Conservation (phyloP, 352 stramenopile genomes). For the Globisporangium nodosum region DNA sequence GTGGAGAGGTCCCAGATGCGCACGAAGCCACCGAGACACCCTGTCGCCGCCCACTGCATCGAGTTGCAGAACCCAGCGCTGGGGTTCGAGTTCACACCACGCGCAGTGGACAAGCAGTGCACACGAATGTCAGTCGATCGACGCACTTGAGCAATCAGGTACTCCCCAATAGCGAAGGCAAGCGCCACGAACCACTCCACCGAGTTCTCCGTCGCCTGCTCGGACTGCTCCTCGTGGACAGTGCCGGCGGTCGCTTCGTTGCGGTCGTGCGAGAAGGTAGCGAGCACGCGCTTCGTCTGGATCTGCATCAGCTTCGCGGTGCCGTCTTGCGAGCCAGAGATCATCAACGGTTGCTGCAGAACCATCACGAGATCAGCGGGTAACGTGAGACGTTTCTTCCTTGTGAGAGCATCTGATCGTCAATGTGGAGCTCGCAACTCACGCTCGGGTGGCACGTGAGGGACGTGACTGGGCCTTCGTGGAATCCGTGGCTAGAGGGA, state of each 20-base stretch:
- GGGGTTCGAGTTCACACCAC: background rate
- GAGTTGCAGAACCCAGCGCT: slow-evolving; percentile 92
- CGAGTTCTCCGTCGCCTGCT: slow-evolving; percentile 67
- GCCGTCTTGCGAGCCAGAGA: slow-evolving; percentile 93
- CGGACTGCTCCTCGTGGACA: slow-evolving; percentile 35
- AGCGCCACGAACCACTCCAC: slow-evolving; percentile 61
- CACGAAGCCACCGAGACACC: slow-evolving; percentile 90
- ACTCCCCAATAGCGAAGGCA: background rate
- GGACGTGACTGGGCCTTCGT: slow-evolving; percentile 89
- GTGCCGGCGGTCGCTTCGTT: slow-evolving; percentile 44
- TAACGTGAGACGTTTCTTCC: background rate
- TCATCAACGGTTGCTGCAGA: slow-evolving; percentile 85
- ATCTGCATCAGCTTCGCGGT: slow-evolving; percentile 91
- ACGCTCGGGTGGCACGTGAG: slow-evolving; percentile 85
- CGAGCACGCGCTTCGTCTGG: slow-evolving; percentile 92
- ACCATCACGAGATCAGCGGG: background rate
- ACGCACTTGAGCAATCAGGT: background rate
- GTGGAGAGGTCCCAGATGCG: slow-evolving; percentile 96
- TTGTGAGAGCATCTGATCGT: background rate
- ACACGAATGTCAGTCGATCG: background rate
- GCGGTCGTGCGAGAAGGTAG: slow-evolving; percentile 73
- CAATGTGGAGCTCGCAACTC: slow-evolving; percentile 10
- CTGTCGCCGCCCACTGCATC: slow-evolving; percentile 94
- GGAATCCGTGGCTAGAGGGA: slow-evolving; percentile 62
- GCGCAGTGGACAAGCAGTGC: background rate